phyloP scores from a whole-genome alignment of 2,329 filamentous ascomycete species.

The Alternaria rosae region DNA sequence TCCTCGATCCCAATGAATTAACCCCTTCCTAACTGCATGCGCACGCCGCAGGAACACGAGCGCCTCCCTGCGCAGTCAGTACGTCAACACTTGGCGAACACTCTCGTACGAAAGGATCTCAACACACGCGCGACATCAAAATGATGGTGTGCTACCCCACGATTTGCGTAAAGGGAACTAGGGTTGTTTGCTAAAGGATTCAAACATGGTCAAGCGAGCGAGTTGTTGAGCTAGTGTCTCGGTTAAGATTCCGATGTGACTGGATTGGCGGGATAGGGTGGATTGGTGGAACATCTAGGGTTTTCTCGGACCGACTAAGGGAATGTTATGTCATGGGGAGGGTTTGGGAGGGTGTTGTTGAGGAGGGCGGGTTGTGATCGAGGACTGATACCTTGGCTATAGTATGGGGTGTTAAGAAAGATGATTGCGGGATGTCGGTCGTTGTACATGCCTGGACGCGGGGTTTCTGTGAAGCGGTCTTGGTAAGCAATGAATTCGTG shows the following conservation, averaged over 20 bases:
- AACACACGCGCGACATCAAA: constrained; percentile 9
- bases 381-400: not conserved
- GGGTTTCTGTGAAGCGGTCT: not conserved
- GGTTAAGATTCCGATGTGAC: not conserved
- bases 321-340: not conserved
- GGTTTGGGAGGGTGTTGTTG: not conserved
- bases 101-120: not conserved
- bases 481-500: not conserved
- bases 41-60: constrained; percentile 5
- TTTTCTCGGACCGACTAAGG: constrained; percentile 6
- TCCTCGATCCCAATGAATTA: not conserved
- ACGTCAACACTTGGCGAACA: constrained; percentile 3
- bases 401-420: not conserved
- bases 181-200: constrained; percentile 15
- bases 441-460: not conserved
- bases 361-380: not conserved
- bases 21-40: not conserved
- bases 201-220: constrained; percentile 12
- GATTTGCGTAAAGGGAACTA: constrained; percentile 26
- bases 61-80: not conserved
- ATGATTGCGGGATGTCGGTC: not conserved
- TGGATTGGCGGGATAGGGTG: not conserved
- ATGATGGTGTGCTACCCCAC: constrained; percentile 23
- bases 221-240: not conserved
- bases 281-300: constrained; percentile 16